These are phyloP conservation scores for Auricularia cornea DNA, from an alignment of 768 basidiomycete genomes.

Conservation along the genomic window DNA sequence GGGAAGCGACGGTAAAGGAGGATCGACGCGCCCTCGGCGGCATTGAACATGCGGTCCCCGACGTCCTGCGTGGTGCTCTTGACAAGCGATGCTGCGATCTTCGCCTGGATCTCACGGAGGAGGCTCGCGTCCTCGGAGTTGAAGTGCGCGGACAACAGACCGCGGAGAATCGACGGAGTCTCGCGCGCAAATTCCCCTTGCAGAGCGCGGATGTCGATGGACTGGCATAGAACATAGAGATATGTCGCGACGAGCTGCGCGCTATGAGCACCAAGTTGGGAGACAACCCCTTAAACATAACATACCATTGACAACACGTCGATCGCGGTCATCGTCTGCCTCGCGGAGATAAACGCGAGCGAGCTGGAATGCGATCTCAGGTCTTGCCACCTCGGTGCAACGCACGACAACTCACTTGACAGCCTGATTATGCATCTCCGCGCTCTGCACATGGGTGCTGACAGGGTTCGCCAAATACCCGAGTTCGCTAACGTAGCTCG, in stretches of 20 bases:
- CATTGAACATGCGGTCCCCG: background rate
- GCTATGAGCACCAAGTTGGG: too few relatives aligned
- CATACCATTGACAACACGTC: constrained; percentile 58
- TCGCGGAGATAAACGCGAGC: constrained; percentile 73
- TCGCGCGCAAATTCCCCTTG: constrained; percentile 54
- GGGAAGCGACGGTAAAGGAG: background rate
- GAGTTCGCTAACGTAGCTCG: constrained; percentile 75
- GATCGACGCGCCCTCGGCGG: background rate
- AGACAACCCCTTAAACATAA: too few relatives aligned
- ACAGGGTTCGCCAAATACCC: constrained; percentile 82
- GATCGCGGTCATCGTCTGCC: constrained; percentile 67
- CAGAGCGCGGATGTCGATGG: constrained; percentile 74
- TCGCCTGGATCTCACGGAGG: constrained; percentile 22
- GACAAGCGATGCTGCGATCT: constrained; percentile 49
- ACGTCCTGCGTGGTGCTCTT: constrained; percentile 38
- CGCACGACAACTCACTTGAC: constrained; percentile 54
- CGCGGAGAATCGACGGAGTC: constrained; percentile 37
- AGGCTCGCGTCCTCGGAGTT: constrained; percentile 33
- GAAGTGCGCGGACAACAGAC: constrained; percentile 37
- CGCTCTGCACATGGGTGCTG: constrained; percentile 74
- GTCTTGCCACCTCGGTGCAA: background rate
- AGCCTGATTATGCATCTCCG: constrained; percentile 90
- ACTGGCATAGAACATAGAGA: constrained; percentile 72
- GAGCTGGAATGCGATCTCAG: constrained; percentile 39
- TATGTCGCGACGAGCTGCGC: constrained; percentile 53